phyloP scores from a whole-genome alignment of 2,329 filamentous ascomycete genomes.

The Anthostomella pinea region DNA sequence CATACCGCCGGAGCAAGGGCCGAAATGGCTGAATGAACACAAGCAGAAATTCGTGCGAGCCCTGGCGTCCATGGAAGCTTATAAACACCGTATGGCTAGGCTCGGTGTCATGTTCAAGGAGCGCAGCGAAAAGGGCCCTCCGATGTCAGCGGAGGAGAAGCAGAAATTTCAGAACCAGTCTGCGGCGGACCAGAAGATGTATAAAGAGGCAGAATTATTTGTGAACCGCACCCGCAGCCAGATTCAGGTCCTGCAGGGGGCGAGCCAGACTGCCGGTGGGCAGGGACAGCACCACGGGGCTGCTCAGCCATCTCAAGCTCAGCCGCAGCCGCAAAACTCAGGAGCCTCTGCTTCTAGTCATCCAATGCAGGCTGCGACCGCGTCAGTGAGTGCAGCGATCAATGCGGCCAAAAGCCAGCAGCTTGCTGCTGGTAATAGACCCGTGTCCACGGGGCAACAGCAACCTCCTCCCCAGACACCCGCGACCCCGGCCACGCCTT shows the following conservation, averaged over 20 bases:
- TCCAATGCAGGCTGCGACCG: conserved; percentile 31
- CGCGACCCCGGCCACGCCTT: conserved; percentile 21
- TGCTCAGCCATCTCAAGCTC: conserved; percentile 23
- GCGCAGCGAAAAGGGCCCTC: conserved; percentile 21
- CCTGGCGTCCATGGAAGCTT: conserved; percentile 27
- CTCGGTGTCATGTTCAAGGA: conserved; percentile 26
- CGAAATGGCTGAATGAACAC: conserved; percentile 19
- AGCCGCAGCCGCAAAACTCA: conserved; percentile 21
- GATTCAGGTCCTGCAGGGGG: conserved; percentile 9
- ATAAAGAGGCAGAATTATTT: conserved; percentile 22
- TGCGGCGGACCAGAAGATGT: conserved; percentile 15
- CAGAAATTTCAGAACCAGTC: conserved; percentile 22
- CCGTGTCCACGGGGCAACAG: conserved; percentile 15
- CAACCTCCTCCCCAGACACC: conserved; percentile 22
- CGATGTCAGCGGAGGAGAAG: conserved; percentile 19
- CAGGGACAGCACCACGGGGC: conserved; percentile 10
- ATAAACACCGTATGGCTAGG: conserved; percentile 15
- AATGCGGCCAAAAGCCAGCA: conserved; percentile 33
- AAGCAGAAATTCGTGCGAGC: conserved; percentile 23
- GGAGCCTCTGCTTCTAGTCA: conserved; percentile 20
- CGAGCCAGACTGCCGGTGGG: conserved; percentile 8
- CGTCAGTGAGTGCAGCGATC: conserved; percentile 33
- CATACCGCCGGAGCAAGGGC: conserved; percentile 17
- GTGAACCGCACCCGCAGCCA: conserved; percentile 24
- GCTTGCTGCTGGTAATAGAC: conserved; percentile 21